Base-by-base conservation (phyloP, 2,329 filamentous ascomycete genomes). In the Elsinoe arachidis region DNA sequence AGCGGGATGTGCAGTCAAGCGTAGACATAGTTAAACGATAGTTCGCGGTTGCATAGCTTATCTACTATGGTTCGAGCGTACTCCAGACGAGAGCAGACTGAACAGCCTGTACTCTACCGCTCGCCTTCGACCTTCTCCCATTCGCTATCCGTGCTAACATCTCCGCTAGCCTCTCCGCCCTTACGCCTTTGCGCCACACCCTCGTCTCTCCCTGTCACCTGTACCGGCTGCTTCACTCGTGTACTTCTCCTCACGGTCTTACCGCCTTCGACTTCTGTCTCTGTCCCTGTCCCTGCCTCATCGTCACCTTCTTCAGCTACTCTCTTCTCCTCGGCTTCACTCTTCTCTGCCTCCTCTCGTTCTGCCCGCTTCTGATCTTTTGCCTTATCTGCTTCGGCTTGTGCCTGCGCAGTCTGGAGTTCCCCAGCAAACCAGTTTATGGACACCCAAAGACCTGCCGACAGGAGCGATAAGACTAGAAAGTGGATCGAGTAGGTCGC, bases 371-470 rank as follows among this genome's bases (percentile, higher is more conserved):
- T 60, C 66, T 62, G 75, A 70, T 62, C 71, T 66, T 68, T 63
- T 65, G 71, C 68, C 61, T 76, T 76, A 15, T 76, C 76, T 61
- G 80, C 77, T 63, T 77, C 76, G 64, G 78, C 72, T 64, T 73
- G 70, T 43, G 67, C 68, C 62, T 78, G 70, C 62, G 75, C 73
- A 33, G 73, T 72, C 30, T 71, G 68, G 55, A 85, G 71, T 68
- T 85, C 92, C 46, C 75, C 74, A 57, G 89, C 90, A 68, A 99
- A 97, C 93, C 93, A 99, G 80, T 97, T 97, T 74, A 97, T 91
- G 58, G 87, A 83, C 76, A 82, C 90, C 93, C 93, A 99, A 35
- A 97, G 79, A 3, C 88, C 87, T 33, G 76, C 91, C 62, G 84
- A 89, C 9, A 99, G 77, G 59, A 85, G 67, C 11, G 89, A 95